Conservation (phyloP, 2,329 filamentous ascomycete genomes). For the Aspergillus novofumigatus region DNA sequence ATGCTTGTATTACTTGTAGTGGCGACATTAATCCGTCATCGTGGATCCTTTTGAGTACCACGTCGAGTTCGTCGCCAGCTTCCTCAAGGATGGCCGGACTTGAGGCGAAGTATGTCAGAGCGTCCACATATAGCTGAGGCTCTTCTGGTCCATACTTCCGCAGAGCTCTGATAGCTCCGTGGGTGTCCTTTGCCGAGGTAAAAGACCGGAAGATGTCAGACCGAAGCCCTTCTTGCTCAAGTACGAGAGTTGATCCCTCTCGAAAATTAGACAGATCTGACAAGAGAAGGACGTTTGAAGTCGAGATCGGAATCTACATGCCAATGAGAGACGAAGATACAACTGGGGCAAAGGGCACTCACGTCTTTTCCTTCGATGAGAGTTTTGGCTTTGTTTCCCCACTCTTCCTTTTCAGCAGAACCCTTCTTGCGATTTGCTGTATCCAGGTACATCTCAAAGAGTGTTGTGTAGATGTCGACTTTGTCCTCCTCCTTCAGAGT, state of each 20-base stretch:
- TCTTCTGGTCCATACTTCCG: slow-evolving; percentile 89
- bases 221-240: slow-evolving; percentile 84
- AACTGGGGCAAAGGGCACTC: slow-evolving; percentile 6
- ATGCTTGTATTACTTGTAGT: slow-evolving; percentile 90
- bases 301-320: slow-evolving; percentile 69
- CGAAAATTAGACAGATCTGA: slow-evolving; percentile 88
- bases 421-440: slow-evolving; percentile 74
- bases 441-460: slow-evolving; percentile 98
- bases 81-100: slow-evolving; percentile 76
- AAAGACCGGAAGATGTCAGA: slow-evolving; percentile 98
- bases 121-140: slow-evolving; percentile 86
- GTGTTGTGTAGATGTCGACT: slow-evolving; percentile 83
- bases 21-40: slow-evolving; percentile 90
- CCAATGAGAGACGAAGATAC: slow-evolving; percentile 8
- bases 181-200: slow-evolving; percentile 85
- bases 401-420: slow-evolving; percentile 63
- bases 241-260: slow-evolving; percentile 86
- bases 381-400: slow-evolving; percentile 86
- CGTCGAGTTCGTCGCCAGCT: slow-evolving; percentile 78
- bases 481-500: slow-evolving; percentile 70
- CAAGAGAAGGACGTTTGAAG: slow-evolving; percentile 86
- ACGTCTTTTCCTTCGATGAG: slow-evolving; percentile 77
- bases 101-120: slow-evolving; percentile 88
- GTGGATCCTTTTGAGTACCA: slow-evolving; percentile 80
- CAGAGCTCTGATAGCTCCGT: slow-evolving; percentile 82